Evolutionary conservation across 192 early-diverging fungal species (phyloP), one percentile per base, ranked within the genome.

Genomic region (Phycomyces nitens): DNA sequence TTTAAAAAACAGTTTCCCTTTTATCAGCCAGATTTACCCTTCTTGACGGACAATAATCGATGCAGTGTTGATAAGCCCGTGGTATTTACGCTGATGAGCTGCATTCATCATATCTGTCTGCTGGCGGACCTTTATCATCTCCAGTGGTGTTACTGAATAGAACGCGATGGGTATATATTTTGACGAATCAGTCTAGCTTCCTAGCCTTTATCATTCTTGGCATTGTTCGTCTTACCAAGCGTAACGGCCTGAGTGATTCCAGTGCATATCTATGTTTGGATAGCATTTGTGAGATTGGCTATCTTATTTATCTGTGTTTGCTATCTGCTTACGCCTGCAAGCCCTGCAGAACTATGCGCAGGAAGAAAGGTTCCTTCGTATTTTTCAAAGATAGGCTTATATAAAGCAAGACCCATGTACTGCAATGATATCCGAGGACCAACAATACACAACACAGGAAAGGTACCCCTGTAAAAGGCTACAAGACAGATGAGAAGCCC

Each of bases 41-140:
- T 78, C 76, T 24, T 71, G 58, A 14, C 57, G 62, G 23, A 78
- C 53, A 55, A 78, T 71, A 49, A 38, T 50, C 0, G 62, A 27
- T 4, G 66, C 66, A 16, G 76, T 75, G 16, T 70, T 71, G 10
- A 68, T 9, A 39, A 78, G 65, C 3, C 73, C 69, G 41, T 52
- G 64, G 38, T 78, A 78, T 62, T 72, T 78, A 15, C 66, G 53
- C 24, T 69, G 26, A 41, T 64, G 56, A 11, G 56, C 53, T 23
- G 24, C 60, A 16, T 62, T 64, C 18, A 66, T 65, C 52, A 78
- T 29, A 54, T 78, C 76, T 12, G 76, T 78, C 40, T 78, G 76
- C 56, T 78, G 76, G 10, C 76, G 65, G 42, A 78, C 70, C 41
- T 78, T 78, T 18, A 78, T 68, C 55, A 75, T 72, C 38, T 78